Conservation (phyloP, 306 rosid genomes). For the apple (Malus domestica) region DNA sequence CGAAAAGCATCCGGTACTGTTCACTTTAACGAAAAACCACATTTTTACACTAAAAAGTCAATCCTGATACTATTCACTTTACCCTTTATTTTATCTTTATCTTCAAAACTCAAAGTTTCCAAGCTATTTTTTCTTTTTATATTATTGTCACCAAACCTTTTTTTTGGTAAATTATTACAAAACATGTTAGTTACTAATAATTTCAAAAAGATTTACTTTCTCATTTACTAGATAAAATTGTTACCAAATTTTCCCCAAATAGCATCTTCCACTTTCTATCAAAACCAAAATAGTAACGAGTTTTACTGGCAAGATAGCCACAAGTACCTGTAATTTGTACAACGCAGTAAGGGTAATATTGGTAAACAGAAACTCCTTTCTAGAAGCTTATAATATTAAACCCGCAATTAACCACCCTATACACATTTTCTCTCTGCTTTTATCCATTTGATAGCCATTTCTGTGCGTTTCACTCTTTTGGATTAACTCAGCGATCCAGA, state of each 20-base stretch:
- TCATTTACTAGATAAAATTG: background rate
- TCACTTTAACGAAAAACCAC: no score
- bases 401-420: background rate
- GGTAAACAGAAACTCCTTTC: background rate
- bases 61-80: no score
- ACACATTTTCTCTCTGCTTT: no score
- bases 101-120: no score
- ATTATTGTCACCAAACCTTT: no score
- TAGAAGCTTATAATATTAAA: background rate
- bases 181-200: no score
- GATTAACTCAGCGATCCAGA: slow-evolving; percentile 6
- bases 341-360: background rate
- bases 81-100: no score
- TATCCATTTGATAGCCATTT: background rate
- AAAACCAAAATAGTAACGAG: background rate
- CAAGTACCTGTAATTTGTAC: background rate
- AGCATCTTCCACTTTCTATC: background rate
- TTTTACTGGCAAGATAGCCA: background rate
- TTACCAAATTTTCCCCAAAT: background rate
- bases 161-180: no score
- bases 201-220: no score
- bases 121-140: no score
- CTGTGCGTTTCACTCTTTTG: slow-evolving; percentile 1
- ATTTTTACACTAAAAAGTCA: no score
- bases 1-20: no score